Evolutionary conservation across 495 filamentous ascomycete genomes (phyloP), one percentile per base, ranked within the genome.

Genomic region (Hypoxylon cercidicola): DNA sequence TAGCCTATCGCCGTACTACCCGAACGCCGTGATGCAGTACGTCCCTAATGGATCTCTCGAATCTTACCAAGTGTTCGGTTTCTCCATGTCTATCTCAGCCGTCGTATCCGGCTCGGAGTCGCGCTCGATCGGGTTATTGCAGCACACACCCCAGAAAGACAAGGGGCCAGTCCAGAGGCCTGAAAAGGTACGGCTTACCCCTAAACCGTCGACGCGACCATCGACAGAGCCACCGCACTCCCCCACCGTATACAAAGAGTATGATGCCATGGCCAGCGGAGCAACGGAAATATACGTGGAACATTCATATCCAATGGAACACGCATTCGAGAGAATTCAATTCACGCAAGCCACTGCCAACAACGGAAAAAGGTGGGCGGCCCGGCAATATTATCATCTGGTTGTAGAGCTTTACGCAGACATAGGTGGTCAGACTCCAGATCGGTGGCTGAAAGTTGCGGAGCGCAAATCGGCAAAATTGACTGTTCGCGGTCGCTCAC

Each of bases 281-380:
- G 23, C 23, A 5, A 25, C 2, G 5, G 23, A 2, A 25, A 11
- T 8, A 7, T 25, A 25, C 23, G 23, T 2, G 5, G 23, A 25
- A 2, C 23, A 70, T 44, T 72, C 75, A 4, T 82, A 82, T 6
- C 80, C 83, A 4, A 81, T 72, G 30, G 84, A 86, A 72, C 84
- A 87, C 51, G 90, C 89, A 0, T 98, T 97, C 71, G 93, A 97
- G 67, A 87, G 94, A 2, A 97, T 97, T 41, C 94, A 98, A 70
- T 98, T 98, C 82, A 96, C 97, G 73, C 91, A 90, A 50, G 95
- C 94, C 1, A 98, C 94, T 0, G 93, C 93, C 3, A 98, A 98
- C 78, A 98, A 98, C 62, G 94, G 94, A 19, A 97, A 97, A 72
- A 82, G 94, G 52, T 82, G 94, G 43, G 93, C 94, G 0, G 90